Evolutionary conservation across 129 eudicot species (phyloP).

Genomic region (Glebionis coronaria): DNA sequence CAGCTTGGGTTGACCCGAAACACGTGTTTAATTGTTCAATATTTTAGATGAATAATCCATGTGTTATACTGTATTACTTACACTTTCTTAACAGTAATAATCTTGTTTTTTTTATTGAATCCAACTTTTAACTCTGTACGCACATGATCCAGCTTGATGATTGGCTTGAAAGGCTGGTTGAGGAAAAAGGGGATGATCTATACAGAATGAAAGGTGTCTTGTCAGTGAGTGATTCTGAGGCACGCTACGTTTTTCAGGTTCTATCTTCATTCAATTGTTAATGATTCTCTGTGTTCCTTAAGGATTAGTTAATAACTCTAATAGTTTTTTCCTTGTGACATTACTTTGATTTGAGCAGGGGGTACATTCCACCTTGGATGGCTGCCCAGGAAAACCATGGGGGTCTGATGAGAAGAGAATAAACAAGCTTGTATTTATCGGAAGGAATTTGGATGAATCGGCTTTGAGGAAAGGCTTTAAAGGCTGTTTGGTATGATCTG

Average conservation of each 20-base stretch:
- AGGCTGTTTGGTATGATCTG: conserved; percentile 70
- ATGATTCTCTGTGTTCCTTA: no score
- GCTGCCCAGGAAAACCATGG: conserved; percentile 91
- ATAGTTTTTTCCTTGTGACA: neutral
- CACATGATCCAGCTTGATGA: conserved; percentile 66
- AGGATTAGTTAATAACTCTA: no score
- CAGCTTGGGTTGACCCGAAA: no score
- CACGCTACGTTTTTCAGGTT: conserved; percentile 93
- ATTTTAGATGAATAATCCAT: no score
- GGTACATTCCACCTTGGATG: conserved; percentile 82
- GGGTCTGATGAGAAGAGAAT: conserved; percentile 76
- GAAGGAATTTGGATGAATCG: conserved; percentile 80
- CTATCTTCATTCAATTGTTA: neutral
- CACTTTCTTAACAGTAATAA: no score
- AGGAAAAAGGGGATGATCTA: conserved; percentile 89
- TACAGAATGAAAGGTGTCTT: conserved; percentile 91
- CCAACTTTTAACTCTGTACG: neutral
- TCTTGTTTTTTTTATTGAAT: neutral
- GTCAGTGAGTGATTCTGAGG: conserved; percentile 66
- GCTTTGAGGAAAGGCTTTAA: conserved; percentile 80
- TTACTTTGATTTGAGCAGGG: conserved; percentile 44
- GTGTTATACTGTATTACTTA: no score
- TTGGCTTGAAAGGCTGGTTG: conserved; percentile 91
- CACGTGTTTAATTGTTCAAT: no score
- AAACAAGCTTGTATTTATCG: conserved; percentile 84